Conservation (phyloP, 352 stramenopile genomes). For the Pythium pectinolyticum region DNA sequence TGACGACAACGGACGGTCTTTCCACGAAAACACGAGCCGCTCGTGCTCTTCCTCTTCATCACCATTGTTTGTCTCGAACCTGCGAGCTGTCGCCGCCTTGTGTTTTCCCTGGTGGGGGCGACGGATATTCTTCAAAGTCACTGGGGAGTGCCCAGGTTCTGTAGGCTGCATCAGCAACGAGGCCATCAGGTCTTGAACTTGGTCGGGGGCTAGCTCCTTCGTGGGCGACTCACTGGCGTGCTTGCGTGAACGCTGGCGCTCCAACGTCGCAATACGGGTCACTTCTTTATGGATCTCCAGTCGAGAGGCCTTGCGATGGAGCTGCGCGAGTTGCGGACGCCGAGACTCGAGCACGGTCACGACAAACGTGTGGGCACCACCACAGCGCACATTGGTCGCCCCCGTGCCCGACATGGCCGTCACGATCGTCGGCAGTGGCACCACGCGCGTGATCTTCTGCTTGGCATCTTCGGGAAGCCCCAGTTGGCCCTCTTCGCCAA, state of each 20-base stretch:
- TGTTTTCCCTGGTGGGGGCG: too few species aligned
- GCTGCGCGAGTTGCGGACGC: conserved; percentile 40
- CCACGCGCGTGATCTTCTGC: conserved; percentile 30
- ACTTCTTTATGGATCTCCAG: conserved; percentile 34
- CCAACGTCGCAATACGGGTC: conserved; percentile 19
- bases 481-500: conserved; percentile 73
- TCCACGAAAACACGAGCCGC: conserved; percentile 37
- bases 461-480: conserved; percentile 49
- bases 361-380: conserved; percentile 62
- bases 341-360: conserved; percentile 63
- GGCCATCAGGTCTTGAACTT: too few species aligned
- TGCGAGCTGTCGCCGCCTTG: not conserved
- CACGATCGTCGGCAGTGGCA: conserved; percentile 47
- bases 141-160: too few species aligned
- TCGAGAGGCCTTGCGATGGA: conserved; percentile 39
- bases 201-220: too few species aligned
- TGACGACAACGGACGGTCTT: conserved; percentile 47
- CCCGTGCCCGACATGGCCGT: conserved; percentile 55
- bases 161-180: too few species aligned
- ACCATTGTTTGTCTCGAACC: not conserved
- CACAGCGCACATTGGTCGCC: conserved; percentile 54
- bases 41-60: not conserved
- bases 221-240: not conserved
- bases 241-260: conserved; percentile 22
- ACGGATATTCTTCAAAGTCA: too few species aligned